These are phyloP conservation scores for Claviceps sorghi DNA, from an alignment of 2,329 filamentous ascomycete genomes.

Conservation along the genomic window DNA sequence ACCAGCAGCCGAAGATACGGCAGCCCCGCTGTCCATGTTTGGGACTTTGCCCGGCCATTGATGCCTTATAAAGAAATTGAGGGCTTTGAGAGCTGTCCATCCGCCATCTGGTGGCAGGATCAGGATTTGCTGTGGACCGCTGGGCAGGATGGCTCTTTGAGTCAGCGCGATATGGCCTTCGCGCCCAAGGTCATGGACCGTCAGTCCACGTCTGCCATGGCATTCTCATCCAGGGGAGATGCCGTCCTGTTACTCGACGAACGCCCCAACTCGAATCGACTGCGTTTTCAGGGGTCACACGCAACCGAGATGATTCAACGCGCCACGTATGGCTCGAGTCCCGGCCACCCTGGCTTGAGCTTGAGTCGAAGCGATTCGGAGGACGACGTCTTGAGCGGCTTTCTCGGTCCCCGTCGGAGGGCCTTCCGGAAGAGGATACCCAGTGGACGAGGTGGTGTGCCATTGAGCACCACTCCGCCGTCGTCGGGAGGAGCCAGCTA, in stretches of 20 bases:
- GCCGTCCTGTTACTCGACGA: conserved; percentile 49
- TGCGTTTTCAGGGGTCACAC: conserved; percentile 25
- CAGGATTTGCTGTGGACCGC: conserved; percentile 53
- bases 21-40: conserved; percentile 46
- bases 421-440: conserved; percentile 26
- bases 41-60: conserved; percentile 53
- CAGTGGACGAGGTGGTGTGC: conserved; percentile 27
- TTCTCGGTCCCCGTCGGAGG: conserved; percentile 34
- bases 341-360: conserved; percentile 35
- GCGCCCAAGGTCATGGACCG: conserved; percentile 49
- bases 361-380: conserved; percentile 50
- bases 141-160: conserved; percentile 46
- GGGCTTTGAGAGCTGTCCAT: conserved; percentile 42
- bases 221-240: conserved; percentile 45
- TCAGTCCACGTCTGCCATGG: conserved; percentile 44
- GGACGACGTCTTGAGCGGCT: conserved; percentile 47
- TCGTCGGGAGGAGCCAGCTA: conserved; percentile 22
- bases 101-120: conserved; percentile 47
- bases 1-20: conserved; percentile 37
- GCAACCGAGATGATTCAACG: conserved; percentile 21
- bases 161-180: conserved; percentile 51
- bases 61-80: conserved; percentile 54
- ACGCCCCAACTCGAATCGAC: conserved; percentile 28
- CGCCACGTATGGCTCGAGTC: conserved; percentile 33
- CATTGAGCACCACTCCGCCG: conserved; percentile 41